phyloP scores from a whole-genome alignment of 495 filamentous ascomycete genomes.

The Mytilinidion resinicola region DNA sequence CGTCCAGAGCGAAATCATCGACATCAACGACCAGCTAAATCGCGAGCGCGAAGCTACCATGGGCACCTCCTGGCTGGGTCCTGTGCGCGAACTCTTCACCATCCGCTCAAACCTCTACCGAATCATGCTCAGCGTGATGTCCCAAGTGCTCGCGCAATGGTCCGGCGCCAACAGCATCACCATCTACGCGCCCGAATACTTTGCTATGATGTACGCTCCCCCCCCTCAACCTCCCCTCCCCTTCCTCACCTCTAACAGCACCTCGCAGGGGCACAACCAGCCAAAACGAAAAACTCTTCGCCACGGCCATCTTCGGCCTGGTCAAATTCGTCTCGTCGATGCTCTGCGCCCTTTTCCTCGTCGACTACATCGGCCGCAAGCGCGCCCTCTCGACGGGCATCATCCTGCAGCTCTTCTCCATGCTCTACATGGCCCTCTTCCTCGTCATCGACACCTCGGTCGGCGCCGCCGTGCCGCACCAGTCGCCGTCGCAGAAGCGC shows the following conservation, averaged over 20 bases:
- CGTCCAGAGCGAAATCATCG: conserved; percentile 45
- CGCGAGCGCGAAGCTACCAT: conserved; percentile 53
- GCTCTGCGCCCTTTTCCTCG: conserved; percentile 62
- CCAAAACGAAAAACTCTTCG: conserved; percentile 54
- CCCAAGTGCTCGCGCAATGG: conserved; percentile 58
- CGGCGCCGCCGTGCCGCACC: conserved; percentile 5
- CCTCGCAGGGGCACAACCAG: conserved; percentile 47
- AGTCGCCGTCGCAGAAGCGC: conserved; percentile 17
- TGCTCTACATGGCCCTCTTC: conserved; percentile 65
- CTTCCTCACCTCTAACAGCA: not conserved
- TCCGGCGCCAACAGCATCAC: conserved; percentile 53
- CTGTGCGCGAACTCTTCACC: conserved; percentile 55
- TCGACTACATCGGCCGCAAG: conserved; percentile 69
- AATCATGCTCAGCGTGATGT: conserved; percentile 51
- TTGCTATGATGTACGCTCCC: conserved; percentile 45
- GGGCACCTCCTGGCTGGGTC: conserved; percentile 48
- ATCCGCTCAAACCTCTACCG: conserved; percentile 58
- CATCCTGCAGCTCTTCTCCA: conserved; percentile 52
- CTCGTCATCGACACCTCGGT: conserved; percentile 35
- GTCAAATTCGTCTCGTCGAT: conserved; percentile 60
- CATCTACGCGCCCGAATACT: conserved; percentile 52
- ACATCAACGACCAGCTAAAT: conserved; percentile 45
- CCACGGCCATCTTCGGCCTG: conserved; percentile 65
- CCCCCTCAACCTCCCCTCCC: not conserved
- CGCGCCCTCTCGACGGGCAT: conserved; percentile 61